Evolutionary conservation across 78 protist genomes (phyloP), one percentile per base, ranked within the genome.

Genomic region (Planoprotostelium fungivorum): DNA sequence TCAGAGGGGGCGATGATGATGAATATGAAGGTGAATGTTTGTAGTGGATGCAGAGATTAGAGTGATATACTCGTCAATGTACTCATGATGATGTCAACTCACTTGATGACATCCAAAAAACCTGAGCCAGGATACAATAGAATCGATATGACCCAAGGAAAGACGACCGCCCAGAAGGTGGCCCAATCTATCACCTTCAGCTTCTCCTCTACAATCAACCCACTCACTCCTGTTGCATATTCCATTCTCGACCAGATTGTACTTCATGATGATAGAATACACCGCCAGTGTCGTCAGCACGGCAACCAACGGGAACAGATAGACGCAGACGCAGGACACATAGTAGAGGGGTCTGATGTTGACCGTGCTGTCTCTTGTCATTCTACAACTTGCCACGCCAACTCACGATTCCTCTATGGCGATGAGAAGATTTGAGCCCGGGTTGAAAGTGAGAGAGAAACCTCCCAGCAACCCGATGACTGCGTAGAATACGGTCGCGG

Each of bases 141-240:
- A 29, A 89, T 28, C 0, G 90, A 37, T 34, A 87, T 37, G 37
- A 87, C 5, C 93, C 93, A 91, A n/a, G 93, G 93, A 38, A 91
- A 91, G 37, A 91, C 10, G 51, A 39, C 87, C 35, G 86, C 88
- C 89, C 89, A 91, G 35, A 86, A 39, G 37, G 36, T 37, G 83
- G 90, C 90, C 86, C 34, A 37, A 36, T 51, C 73, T 51, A 16
- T 25, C 16, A 16, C 5, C 73, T 5, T 51, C 73, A 51, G 73
- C 73, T 25, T 25, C 16, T 16, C 73, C 5, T 25, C 5, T 51
- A 5, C 73, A 16, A 25, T 51, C 31, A 25, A 51, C 31, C 5
- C 16, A 51, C 73, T 51, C 73, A 51, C 73, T 36, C n/a, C 0
- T 83, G 35, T 25, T 9, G 83, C 90, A 89, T 28, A 89, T 84